phyloP scores from a whole-genome alignment of 2,329 filamentous ascomycete species.

The Fusarium napiforme region DNA sequence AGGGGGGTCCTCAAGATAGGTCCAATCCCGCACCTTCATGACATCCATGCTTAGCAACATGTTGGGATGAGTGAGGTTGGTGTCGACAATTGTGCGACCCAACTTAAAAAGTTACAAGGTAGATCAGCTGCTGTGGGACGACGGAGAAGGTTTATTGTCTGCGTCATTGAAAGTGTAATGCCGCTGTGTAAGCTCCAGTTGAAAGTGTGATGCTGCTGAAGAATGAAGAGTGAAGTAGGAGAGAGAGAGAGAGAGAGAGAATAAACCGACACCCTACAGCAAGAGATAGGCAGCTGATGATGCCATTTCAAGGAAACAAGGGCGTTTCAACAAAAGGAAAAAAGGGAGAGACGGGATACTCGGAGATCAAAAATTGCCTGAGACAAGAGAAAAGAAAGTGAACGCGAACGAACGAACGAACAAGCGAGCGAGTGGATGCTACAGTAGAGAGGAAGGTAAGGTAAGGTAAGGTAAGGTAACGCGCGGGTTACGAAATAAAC shows the following conservation, averaged over 20 bases:
- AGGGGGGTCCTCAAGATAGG: constrained; percentile 52
- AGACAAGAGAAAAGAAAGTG: constrained; percentile 29
- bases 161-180: constrained; percentile 34
- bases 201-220: not conserved
- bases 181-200: constrained; percentile 9
- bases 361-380: constrained; percentile 3
- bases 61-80: constrained; percentile 2
- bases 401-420: constrained; percentile 7
- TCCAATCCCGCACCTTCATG: constrained; percentile 54
- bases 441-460: not conserved
- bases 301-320: constrained; percentile 16
- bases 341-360: constrained; percentile 4
- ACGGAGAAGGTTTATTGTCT: not conserved
- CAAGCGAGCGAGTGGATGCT: not conserved
- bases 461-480: constrained; percentile 14
- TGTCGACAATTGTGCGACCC: not conserved
- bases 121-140: constrained; percentile 5
- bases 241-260: constrained; percentile 4
- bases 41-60: constrained; percentile 46
- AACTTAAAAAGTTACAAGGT: not conserved
- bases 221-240: constrained; percentile 5
- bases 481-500: constrained; percentile 14
- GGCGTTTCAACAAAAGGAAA: constrained; percentile 1
- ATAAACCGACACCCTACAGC: constrained; percentile 17
- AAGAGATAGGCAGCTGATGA: constrained; percentile 12